Evolutionary conservation across 495 filamentous ascomycete species (phyloP).

Genomic region (Podospora appendiculata): DNA sequence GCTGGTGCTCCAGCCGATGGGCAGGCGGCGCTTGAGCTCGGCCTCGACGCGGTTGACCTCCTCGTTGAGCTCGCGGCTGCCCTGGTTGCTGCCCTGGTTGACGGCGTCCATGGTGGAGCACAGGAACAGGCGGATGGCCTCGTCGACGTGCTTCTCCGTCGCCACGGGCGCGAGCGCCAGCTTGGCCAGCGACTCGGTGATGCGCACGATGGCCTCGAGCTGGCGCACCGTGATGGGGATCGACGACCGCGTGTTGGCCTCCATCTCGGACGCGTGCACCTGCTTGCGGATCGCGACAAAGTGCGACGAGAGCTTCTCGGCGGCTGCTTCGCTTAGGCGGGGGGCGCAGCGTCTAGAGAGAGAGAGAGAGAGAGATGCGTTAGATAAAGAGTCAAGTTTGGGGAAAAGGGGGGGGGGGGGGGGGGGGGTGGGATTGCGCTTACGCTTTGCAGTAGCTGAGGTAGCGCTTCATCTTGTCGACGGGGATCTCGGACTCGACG

Average conservation of each 20-base stretch:
- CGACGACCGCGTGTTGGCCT: slow-evolving; percentile 77
- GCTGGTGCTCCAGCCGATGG: slow-evolving; percentile 92
- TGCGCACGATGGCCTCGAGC: slow-evolving; percentile 93
- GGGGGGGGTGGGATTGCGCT: slow-evolving; percentile 32
- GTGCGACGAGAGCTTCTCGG: slow-evolving; percentile 94
- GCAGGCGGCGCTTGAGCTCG: slow-evolving; percentile 78
- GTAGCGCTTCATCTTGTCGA: slow-evolving; percentile 97
- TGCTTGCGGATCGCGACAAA: slow-evolving; percentile 95
- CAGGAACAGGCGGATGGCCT: slow-evolving; percentile 95
- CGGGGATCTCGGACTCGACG: slow-evolving; percentile 74
- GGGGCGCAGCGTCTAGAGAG: slow-evolving; percentile 74
- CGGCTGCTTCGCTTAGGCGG: slow-evolving; percentile 82
- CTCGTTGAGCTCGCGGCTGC: slow-evolving; percentile 80
- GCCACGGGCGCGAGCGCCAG: slow-evolving; percentile 77
- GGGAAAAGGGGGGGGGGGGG: background rate
- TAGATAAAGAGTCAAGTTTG: slow-evolving; percentile 23
- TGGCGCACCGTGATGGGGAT: slow-evolving; percentile 98
- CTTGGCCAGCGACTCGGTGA: slow-evolving; percentile 94
- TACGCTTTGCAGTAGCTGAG: slow-evolving; percentile 96
- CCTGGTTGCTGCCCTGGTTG: slow-evolving; percentile 73
- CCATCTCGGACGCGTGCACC: slow-evolving; percentile 81
- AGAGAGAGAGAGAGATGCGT: slow-evolving; percentile 10
- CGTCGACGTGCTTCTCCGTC: slow-evolving; percentile 87
- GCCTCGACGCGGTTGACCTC: slow-evolving; percentile 85
- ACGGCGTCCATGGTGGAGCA: slow-evolving; percentile 98